phyloP scores from a whole-genome alignment of 495 filamentous ascomycete species.

The Peziza echinospora region DNA sequence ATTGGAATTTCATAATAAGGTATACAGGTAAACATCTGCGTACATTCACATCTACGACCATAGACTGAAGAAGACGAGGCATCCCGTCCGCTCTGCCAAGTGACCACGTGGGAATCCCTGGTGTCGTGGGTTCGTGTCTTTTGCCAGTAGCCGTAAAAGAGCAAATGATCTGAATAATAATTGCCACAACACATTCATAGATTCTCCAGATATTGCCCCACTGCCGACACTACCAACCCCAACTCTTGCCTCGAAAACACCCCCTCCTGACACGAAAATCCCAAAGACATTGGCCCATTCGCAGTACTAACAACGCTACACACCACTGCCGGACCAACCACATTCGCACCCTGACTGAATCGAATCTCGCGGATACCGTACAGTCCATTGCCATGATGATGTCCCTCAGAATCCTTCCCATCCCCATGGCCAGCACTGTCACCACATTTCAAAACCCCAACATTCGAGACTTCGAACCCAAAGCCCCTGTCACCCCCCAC shows the following conservation, averaged over 20 bases:
- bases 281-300: neutral
- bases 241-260: neutral
- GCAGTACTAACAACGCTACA: neutral
- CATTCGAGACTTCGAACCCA: neutral
- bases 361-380: neutral
- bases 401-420: too few species aligned
- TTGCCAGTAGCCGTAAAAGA: too few species aligned
- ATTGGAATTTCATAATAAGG: too few species aligned
- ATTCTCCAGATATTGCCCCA: neutral
- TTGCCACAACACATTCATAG: too few species aligned
- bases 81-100: too few species aligned
- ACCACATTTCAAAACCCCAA: neutral
- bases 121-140: too few species aligned
- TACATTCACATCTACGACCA: too few species aligned
- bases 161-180: too few species aligned
- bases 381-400: too few species aligned
- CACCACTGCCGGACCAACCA: neutral
- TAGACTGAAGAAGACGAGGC: too few species aligned
- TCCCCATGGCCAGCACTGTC: neutral
- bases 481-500: neutral
- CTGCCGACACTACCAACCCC: neutral
- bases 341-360: neutral
- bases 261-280: neutral
- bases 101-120: too few species aligned
- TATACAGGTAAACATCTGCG: too few species aligned